Evolutionary conservation across 208 protist species (phyloP).

Genomic region (Acanthamoeba rhysodes): DNA sequence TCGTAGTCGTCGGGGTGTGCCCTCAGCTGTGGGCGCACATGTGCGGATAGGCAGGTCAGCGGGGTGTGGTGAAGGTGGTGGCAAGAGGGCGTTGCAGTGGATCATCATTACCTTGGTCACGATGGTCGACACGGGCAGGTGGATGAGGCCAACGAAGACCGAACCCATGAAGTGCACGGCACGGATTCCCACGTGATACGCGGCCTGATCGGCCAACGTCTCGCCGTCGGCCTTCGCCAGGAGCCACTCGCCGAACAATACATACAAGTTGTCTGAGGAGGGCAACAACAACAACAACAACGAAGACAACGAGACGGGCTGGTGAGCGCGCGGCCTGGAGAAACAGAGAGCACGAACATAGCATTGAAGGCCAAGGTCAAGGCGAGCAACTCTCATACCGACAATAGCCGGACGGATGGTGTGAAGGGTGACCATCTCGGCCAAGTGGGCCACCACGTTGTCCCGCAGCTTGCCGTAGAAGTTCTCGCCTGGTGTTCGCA

Average conservation of each 20-base stretch:
- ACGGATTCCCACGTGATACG: neutral
- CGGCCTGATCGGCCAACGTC: neutral
- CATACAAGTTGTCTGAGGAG: neutral
- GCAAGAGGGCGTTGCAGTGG: neutral
- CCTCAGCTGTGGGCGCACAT: neutral
- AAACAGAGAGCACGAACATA: neutral
- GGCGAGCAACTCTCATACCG: neutral
- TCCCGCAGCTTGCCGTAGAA: slow-evolving; percentile 29
- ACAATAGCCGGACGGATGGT: slow-evolving; percentile 2
- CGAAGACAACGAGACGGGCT: no score
- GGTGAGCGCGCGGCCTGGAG: no score
- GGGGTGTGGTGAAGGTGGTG: neutral
- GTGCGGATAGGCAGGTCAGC: neutral
- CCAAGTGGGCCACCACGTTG: slow-evolving; percentile 10
- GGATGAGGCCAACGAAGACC: slow-evolving; percentile 8
- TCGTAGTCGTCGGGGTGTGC: slow-evolving; percentile 5
- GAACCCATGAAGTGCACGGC: neutral
- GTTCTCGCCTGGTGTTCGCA: neutral
- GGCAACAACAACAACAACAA: no score
- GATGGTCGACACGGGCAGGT: slow-evolving; percentile 29
- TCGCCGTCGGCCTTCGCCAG: slow-evolving; percentile 19
- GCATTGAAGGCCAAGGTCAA: neutral
- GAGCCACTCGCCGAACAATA: slow-evolving; percentile 27
- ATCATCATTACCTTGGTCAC: slow-evolving; percentile 15
- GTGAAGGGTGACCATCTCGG: slow-evolving; percentile 23